Conservation (phyloP, 441 rosid species). For the Gossypium aridum region DNA sequence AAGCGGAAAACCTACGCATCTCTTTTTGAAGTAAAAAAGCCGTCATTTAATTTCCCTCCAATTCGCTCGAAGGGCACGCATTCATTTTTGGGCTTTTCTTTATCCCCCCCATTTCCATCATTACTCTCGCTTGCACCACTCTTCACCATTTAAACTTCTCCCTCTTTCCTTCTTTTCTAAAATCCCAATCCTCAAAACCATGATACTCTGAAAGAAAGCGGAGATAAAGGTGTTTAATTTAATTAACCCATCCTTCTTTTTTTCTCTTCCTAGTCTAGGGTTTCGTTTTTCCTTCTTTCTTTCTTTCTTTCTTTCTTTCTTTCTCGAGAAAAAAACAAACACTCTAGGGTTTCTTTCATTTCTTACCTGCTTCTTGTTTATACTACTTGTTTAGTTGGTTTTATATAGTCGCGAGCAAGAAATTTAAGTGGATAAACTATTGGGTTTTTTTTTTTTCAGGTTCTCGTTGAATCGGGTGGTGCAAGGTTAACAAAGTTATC, state of each 20-base stretch:
- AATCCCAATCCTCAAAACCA: neutral
- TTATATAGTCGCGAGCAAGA: neutral
- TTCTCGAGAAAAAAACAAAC: neutral
- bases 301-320: neutral
- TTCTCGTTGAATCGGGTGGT: neutral
- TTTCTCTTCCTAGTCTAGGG: neutral
- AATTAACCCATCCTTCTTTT: neutral
- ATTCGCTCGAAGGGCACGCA: neutral
- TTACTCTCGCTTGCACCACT: neutral
- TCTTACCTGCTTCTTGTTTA: neutral
- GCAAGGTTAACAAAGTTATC: neutral
- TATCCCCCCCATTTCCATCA: neutral
- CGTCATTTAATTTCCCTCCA: conserved; percentile 1
- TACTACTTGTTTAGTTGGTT: neutral
- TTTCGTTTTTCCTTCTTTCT: neutral
- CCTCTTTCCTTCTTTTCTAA: neutral
- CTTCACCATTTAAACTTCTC: neutral
- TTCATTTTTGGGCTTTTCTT: neutral
- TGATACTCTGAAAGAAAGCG: neutral
- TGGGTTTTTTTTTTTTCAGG: neutral
- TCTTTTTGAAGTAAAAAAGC: neutral
- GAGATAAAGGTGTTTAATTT: neutral
- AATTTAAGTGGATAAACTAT: neutral
- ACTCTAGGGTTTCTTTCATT: neutral
- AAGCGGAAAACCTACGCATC: neutral